Evolutionary conservation across 495 filamentous ascomycete species (phyloP), one percentile per base, ranked within the genome.

Genomic region (Penicillium canariense): DNA sequence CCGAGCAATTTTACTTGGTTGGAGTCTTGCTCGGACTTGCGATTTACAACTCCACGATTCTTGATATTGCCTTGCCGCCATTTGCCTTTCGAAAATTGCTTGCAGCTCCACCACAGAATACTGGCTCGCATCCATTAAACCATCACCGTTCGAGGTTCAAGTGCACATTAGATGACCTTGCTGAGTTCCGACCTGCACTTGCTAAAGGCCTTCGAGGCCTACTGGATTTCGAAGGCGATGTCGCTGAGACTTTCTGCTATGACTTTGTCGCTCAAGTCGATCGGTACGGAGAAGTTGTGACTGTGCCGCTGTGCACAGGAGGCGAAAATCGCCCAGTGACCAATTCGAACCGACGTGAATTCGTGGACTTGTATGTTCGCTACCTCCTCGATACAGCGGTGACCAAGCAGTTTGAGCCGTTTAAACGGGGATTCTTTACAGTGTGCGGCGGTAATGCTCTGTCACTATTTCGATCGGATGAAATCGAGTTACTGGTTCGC

Each of bases 1-100:
- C 93, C 7, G 90, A 96, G 63, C 92, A 96, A 58, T 97, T 89
- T 67, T 96, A 92, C 63, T 76, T 97, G 39, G 89, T 97, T 42
- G 92, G 92, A 22, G 89, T 91, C 32, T 72, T 96, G 27, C 81
- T 96, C 23, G 92, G 92, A 3, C 80, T 97, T 22, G 92, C 92
- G 17, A 96, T 97, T 60, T 96, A 97, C 76, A 96, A 97, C 70
- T 95, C 90, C 1, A 97, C 90, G 2, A 96, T 97, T 60, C 78
- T 97, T 5, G 92, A 97, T 63, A 81, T 97, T 42, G 87, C 89
- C 8, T 76, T 97, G 14, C 92, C 92, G 4, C 91, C 93, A n/a
- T 96, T 96, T 66, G 86, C 87, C 1, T 97, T 96, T 67, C 85
- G 89, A 57, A 96, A 96, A 69, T 75, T 96, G 25, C 76, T 96